These are phyloP conservation scores for Ophiosphaerella korrae DNA, from an alignment of 2,329 filamentous ascomycete genomes.

Conservation along the genomic window DNA sequence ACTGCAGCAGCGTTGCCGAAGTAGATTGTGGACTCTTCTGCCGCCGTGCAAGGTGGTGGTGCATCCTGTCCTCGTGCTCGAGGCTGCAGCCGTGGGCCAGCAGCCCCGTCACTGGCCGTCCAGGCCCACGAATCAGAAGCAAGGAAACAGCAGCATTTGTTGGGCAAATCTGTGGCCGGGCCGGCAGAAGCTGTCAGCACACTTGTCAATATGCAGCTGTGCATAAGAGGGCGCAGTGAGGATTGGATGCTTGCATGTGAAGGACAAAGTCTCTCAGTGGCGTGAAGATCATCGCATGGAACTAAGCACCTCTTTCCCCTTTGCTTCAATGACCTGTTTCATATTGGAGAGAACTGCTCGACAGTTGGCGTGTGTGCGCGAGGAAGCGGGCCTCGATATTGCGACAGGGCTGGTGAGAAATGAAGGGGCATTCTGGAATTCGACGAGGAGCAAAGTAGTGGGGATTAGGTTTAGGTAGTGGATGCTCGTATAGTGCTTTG, in stretches of 20 bases:
- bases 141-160: conserved; percentile 6
- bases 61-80: conserved; percentile 25
- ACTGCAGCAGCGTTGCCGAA: conserved; percentile 9
- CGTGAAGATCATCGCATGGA: conserved; percentile 19
- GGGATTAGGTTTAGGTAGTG: background rate
- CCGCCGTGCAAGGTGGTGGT: conserved; percentile 30
- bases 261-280: conserved; percentile 5
- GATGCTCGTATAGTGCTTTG: background rate
- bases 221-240: background rate
- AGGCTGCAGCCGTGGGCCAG: conserved; percentile 21
- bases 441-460: background rate
- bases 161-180: conserved; percentile 27
- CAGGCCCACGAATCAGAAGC: conserved; percentile 25
- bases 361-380: conserved; percentile 8
- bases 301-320: conserved; percentile 9
- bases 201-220: conserved; percentile 12
- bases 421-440: conserved; percentile 4
- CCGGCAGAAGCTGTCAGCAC: conserved; percentile 24
- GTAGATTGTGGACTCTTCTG: conserved; percentile 33
- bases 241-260: conserved; percentile 9
- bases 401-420: background rate
- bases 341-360: conserved; percentile 7
- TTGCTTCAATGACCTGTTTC: conserved; percentile 17
- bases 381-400: conserved; percentile 1
- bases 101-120: conserved; percentile 23